Base-by-base conservation (phyloP, 768 basidiomycete species). In the Cystofilobasidium macerans region DNA sequence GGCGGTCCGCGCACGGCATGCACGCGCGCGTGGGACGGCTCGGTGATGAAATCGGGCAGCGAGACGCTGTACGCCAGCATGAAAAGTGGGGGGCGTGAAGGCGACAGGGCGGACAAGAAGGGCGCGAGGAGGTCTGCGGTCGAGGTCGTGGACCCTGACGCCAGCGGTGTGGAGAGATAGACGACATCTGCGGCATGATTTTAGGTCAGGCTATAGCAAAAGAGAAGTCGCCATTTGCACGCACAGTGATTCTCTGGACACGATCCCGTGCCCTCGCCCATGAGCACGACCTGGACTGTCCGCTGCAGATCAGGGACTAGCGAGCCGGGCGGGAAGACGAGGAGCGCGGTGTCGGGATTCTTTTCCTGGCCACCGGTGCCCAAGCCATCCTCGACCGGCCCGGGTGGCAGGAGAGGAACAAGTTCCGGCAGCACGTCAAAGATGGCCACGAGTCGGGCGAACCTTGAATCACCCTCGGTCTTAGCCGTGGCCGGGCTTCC, bases 311-410 rank as follows among this genome's bases (percentile, higher is more conserved):
- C 69, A 18, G 22, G 38, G 1, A 30, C 51, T 16, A 87, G 71
- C 0, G 83, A 81, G 1, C 77, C 78, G 0, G 89, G 90, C 0
- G 89, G 87, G 69, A 90, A 89, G 6, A 90, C 80, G 7, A 91
- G 73, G 18, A 90, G 73, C 2, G 80, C 82, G 20, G 86, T 85
- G 72, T 91, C 89, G 16, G 82, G 65, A 12, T 75, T 69, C 9
- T 58, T 70, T 26, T 74, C 76, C 20, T 75, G 67, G 26, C 78
- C 65, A 30, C 36, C 79, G 69, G 64, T 43, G 26, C 57, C 56
- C 64, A 22, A 62, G 0, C 28, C 36, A 0, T 61, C 59, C 18
- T 51, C 33, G 36, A 11, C 11, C 2, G 32, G 11, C 6, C 42
- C 24, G 11, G 58, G 16, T 0, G 51, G 22, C 20, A 11, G 70